Percentiles rank a stretch among this genome's conserved stretches.
Evolutionary conservation across 164 flowering plant genomes (phyloP).

Genomic region (Cinnamomum chago): DNA sequence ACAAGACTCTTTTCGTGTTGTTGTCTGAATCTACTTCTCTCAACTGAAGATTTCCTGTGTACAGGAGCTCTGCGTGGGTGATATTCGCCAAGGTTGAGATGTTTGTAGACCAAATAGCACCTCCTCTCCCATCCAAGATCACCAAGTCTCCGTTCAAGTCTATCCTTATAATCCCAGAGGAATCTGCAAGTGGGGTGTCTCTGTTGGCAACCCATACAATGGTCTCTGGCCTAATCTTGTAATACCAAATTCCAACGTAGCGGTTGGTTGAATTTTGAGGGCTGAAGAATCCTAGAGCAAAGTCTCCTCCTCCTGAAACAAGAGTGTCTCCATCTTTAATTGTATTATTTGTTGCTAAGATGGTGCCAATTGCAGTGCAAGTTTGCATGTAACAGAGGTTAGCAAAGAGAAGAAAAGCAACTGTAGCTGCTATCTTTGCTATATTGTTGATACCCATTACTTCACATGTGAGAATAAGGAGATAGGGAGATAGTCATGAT

Average conservation of each 20-base stretch:
- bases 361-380: conserved; percentile 4
- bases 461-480: too few species aligned
- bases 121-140: not conserved
- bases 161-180: conserved; percentile 26
- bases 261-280: conserved; percentile 12
- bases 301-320: conserved; percentile 2
- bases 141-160: conserved; percentile 24
- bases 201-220: conserved; percentile 66
- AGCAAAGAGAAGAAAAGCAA: too few species aligned
- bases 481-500: too few species aligned
- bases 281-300: conserved; percentile 22
- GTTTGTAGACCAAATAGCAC: not conserved
- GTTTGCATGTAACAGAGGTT: not conserved
- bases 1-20: not conserved
- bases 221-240: conserved; percentile 13
- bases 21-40: conserved; percentile 1
- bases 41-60: conserved; percentile 43
- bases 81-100: not conserved
- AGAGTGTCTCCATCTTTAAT: conserved; percentile 15
- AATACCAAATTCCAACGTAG: conserved; percentile 22
- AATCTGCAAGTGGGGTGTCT: conserved; percentile 35
- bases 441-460: too few species aligned
- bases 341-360: conserved; percentile 1
- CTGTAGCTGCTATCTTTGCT: too few species aligned
- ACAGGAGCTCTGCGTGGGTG: conserved; percentile 29